Evolutionary conservation across 164 flowering plant species (phyloP).

Genomic region (Kalanchoe fedtschenkoi): DNA sequence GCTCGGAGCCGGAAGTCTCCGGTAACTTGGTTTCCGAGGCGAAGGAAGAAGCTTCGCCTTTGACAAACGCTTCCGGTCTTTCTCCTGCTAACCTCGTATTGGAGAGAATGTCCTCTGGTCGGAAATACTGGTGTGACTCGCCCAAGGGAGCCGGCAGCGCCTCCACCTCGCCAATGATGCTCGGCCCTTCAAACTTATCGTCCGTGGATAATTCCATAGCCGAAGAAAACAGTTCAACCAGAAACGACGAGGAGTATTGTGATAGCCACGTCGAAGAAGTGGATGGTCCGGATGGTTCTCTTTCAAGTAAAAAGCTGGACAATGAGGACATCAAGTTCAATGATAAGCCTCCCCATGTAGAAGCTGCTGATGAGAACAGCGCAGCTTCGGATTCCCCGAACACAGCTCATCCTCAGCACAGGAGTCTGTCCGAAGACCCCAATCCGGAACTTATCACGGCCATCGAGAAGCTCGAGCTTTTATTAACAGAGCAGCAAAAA

Average conservation of each 20-base stretch:
- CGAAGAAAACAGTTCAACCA: slow-evolving; percentile 12
- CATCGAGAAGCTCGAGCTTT: slow-evolving; percentile 37
- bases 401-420: neutral
- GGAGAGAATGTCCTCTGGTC: slow-evolving; percentile 71
- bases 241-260: slow-evolving; percentile 14
- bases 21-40: slow-evolving; percentile 20
- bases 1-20: slow-evolving; percentile 13
- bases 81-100: slow-evolving; percentile 24
- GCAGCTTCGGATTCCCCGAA: neutral
- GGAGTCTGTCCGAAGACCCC: neutral
- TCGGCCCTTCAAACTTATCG: slow-evolving; percentile 24
- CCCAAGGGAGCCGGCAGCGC: slow-evolving; percentile 36
- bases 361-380: neutral
- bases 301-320: slow-evolving; percentile 10
- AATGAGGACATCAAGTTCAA: neutral
- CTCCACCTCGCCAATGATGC: slow-evolving; percentile 32
- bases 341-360: neutral
- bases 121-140: slow-evolving; percentile 68
- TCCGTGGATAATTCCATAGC: slow-evolving; percentile 10
- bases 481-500: slow-evolving; percentile 42
- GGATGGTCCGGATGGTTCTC: slow-evolving; percentile 11
- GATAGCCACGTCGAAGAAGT: slow-evolving; percentile 10
- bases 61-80: slow-evolving; percentile 15
- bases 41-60: slow-evolving; percentile 24
- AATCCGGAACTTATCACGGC: neutral